A percentile compares a stretch with the other conserved stretches of the same genome.
Evolutionary conservation across 352 stramenopile genomes (phyloP).

Genomic region (Pythium oligandrum): DNA sequence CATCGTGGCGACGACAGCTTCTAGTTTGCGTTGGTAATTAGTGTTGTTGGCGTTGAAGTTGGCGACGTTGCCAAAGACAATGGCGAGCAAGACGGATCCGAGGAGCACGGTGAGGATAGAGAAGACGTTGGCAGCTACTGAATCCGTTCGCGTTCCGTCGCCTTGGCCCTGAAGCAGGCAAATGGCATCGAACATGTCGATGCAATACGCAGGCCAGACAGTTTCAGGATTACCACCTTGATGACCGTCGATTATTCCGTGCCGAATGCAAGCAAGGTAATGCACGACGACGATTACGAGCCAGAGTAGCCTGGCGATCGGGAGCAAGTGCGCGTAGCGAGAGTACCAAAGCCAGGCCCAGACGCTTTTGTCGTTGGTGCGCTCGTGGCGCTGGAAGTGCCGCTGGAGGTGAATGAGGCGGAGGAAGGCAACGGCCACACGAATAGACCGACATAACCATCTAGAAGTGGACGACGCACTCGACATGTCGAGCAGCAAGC

Average conservation of each 20-base stretch:
- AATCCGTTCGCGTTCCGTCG: constrained; percentile 13
- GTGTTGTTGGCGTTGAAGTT: constrained; percentile 47
- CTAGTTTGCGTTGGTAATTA: constrained; percentile 62
- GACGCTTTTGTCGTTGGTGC: no score
- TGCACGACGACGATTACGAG: constrained; percentile 18
- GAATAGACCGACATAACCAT: background rate
- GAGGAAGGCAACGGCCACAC: background rate
- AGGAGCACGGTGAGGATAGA: constrained; percentile 33
- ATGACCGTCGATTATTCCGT: background rate
- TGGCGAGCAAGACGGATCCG: constrained; percentile 46
- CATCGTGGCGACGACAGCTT: constrained; percentile 51
- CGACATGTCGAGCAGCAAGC: background rate
- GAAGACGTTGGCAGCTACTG: constrained; percentile 31
- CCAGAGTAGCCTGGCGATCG: constrained; percentile 12
- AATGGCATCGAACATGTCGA: constrained; percentile 18
- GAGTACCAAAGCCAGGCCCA: constrained; percentile 28
- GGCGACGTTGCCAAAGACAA: constrained; percentile 59
- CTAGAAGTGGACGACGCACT: background rate
- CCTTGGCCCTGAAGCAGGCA: constrained; percentile 52
- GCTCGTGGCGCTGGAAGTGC: background rate
- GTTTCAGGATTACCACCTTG: no score
- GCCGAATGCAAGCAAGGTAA: constrained; percentile 20
- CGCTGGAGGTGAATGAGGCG: constrained; percentile 1
- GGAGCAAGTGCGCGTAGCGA: constrained; percentile 21
- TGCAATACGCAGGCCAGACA: background rate